Conservation (phyloP, 2,329 filamentous ascomycete species). For the Elsinoe ampelina region DNA sequence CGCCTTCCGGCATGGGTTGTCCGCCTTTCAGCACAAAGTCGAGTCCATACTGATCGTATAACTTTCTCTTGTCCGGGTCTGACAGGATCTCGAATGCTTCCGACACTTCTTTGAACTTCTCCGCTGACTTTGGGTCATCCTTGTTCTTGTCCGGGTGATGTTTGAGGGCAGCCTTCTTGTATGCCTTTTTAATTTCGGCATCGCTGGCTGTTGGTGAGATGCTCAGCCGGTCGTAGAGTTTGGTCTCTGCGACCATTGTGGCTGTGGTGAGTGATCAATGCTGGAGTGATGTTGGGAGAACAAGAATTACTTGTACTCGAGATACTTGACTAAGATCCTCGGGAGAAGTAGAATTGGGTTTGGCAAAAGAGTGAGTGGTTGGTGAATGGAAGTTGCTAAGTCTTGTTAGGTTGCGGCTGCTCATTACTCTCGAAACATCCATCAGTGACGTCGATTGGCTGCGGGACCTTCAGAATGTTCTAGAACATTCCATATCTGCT, state of each 20-base stretch:
- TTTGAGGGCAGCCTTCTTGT: constrained; percentile 71
- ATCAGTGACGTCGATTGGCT: constrained; percentile 13
- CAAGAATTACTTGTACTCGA: too few species aligned
- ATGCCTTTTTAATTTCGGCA: constrained; percentile 96
- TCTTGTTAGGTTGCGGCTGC: constrained; percentile 2
- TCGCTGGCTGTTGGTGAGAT: constrained; percentile 72
- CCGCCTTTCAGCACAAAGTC: constrained; percentile 85
- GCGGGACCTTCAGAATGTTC: neutral
- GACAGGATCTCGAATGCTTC: constrained; percentile 98
- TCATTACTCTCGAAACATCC: neutral
- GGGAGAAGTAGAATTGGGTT: neutral
- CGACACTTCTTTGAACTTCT: constrained; percentile 97
- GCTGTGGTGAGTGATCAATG: constrained; percentile 14
- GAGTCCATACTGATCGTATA: constrained; percentile 88
- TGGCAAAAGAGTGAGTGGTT: neutral
- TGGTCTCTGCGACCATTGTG: constrained; percentile 87
- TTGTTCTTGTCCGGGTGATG: constrained; percentile 98
- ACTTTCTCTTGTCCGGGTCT: constrained; percentile 91
- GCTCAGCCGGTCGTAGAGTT: constrained; percentile 80
- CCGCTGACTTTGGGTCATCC: constrained; percentile 70
- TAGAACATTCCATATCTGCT: constrained; percentile 3
- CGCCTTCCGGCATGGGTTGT: constrained; percentile 52
- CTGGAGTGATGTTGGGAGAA: neutral
- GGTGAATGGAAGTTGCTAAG: neutral
- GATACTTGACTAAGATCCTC: too few species aligned